phyloP scores from a whole-genome alignment of 441 rosid species.

The Cnidoscolus chayamansa region DNA sequence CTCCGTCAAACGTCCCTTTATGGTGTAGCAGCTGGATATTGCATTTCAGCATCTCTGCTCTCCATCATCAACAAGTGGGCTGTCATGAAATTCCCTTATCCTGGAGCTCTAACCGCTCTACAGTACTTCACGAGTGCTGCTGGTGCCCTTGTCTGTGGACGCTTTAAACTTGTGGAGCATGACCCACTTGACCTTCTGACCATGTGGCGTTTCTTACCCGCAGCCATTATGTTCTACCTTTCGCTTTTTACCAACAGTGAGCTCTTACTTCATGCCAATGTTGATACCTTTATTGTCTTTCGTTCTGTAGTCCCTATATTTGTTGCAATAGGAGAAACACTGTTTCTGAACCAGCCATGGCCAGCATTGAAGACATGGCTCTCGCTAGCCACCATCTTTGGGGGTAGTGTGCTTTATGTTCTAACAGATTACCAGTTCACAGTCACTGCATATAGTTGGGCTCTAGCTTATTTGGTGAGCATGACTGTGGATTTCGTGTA shows the following conservation, averaged over 20 bases:
- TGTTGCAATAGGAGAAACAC: slow-evolving; percentile 89
- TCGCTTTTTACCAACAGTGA: slow-evolving; percentile 94
- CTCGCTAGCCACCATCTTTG: slow-evolving; percentile 71
- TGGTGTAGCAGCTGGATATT: slow-evolving; percentile 87
- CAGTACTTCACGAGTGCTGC: slow-evolving; percentile 57
- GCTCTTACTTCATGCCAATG: slow-evolving; percentile 94
- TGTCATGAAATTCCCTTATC: slow-evolving; percentile 89
- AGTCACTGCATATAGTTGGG: slow-evolving; percentile 83
- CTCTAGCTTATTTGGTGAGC: slow-evolving; percentile 75
- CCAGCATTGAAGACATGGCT: slow-evolving; percentile 74
- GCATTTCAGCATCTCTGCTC: slow-evolving; percentile 89
- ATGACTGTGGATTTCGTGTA: slow-evolving; percentile 95
- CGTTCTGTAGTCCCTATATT: slow-evolving; percentile 89
- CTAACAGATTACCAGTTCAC: slow-evolving; percentile 89
- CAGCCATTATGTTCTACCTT: slow-evolving; percentile 85
- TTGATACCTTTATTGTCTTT: slow-evolving; percentile 90
- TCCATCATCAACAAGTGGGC: slow-evolving; percentile 99
- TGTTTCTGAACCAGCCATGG: slow-evolving; percentile 86
- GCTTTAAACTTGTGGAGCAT: slow-evolving; percentile 39
- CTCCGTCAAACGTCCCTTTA: slow-evolving; percentile 66
- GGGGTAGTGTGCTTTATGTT: slow-evolving; percentile 82
- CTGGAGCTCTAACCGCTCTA: slow-evolving; percentile 86
- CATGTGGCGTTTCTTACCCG: slow-evolving; percentile 93
- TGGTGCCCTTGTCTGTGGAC: slow-evolving; percentile 38
- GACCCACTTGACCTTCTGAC: slow-evolving; percentile 63